Base-by-base conservation (phyloP, 164 flowering plant species). In the Aristolochia fimbriata region DNA sequence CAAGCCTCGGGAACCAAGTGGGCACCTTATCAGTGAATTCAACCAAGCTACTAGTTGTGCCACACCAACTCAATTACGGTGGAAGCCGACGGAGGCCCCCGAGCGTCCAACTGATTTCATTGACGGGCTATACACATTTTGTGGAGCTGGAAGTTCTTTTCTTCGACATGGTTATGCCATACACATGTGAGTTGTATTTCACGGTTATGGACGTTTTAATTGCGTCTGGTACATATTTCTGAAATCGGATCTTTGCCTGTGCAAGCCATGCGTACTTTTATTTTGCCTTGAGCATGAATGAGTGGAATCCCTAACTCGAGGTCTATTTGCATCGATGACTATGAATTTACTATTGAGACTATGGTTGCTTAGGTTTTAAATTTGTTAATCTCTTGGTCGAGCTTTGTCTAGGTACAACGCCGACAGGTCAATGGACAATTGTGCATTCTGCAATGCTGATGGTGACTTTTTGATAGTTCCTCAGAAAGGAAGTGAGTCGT, bases 401-500 rank as follows among this genome's bases (percentile, higher is more conserved):
- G 4, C 43, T 7, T 10, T 22, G 2, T 78, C 54, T 65, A 93
- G 96, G 98, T 89, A 87, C 55, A 55, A 90, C 49, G 98, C 98
- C n/a, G 89, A 87, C 76, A 84, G 75, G 69, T 81, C 90, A 27
- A 93, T 93, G 98, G 84, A 82, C 9, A 72, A 79, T 55, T 82
- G 83, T 70, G 96, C 98, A 30, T 87, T 89, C 69, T 93, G 97
- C 81, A 89, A 81, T 76, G 98, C 97, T 54, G 97, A 93, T 80
- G 98, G 98, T 23, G 98, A 93, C 70, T 93, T 89, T 69, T 75
- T 89, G 82, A 70, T 93, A 66, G 97, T 93, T 25, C 98, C 98
- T 21, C 90, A 89, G 55, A 48, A 76, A 80, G 98, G 96, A 89
- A 89, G 98, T 93, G 75, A 77, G 98, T 75, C 21, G 24, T 11